Evolutionary conservation across 306 rosid species (phyloP), one percentile per base, ranked within the genome.

Genomic region (Dalbergia cultrata): DNA sequence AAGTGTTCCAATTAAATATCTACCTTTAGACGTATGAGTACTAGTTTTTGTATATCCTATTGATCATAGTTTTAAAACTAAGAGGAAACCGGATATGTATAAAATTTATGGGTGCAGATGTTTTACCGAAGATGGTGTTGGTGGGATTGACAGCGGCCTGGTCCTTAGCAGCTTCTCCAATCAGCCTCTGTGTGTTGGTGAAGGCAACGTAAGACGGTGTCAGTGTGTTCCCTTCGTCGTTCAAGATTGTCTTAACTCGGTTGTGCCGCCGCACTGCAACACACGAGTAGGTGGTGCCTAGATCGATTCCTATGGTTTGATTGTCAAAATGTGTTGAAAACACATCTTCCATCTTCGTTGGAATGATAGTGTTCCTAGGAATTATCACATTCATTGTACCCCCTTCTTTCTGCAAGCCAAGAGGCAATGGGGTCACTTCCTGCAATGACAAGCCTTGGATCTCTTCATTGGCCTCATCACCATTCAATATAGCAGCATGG

Each of bases 171-270:
- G 89, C 85, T 16, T 90, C 88, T 6, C 94, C 88, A 44, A 90
- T 86, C 81, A 88, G 60, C 13, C 90, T 79, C 67, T 85, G 84
- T 9, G 81, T 67, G 0, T 75, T 72, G 3, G 86, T 83, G 83
- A 89, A 90, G 2, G 86, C 91, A 4, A 90, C 90, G 52, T 61
- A 88, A 14, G 91, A 87, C 7, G 92, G 95, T 56, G 90, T 90
- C 10, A 81, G 87, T 21, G 80, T 66, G 57, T 88, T 85, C 5
- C 95, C 92, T 77, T 88, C 87, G 3, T 90, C 94, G 17, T 88
- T 88, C 49, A 70, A 80, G 4, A 90, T 90, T 35, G 88, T 84
- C 86, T 88, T 89, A 1, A 82, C 86, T 26, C 79, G 80, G 22
- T 80, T 86, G 41, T 88, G 82, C 19, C 76, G 87, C 89, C 90